Percentiles rank a stretch among this genome's conserved stretches.
Evolutionary conservation across 2,329 filamentous ascomycete genomes (phyloP).

Genomic region (Sporothrix pallida): DNA sequence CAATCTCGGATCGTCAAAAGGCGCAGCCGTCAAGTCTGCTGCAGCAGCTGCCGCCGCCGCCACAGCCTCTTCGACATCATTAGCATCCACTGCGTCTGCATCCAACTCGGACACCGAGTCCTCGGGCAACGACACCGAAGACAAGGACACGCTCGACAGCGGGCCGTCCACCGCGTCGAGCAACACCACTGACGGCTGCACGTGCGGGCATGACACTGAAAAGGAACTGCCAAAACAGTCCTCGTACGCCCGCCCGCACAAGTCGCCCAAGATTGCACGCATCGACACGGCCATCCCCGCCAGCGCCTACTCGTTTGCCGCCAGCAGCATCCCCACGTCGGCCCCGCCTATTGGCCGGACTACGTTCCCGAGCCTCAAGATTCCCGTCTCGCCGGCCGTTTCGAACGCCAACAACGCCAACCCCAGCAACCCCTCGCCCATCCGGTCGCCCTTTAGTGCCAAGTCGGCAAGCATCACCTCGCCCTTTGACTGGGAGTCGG

Average conservation of each 20-base stretch:
- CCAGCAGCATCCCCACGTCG: conserved; percentile 60
- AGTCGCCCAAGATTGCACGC: conserved; percentile 51
- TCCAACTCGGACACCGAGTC: conserved; percentile 46
- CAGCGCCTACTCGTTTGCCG: conserved; percentile 52
- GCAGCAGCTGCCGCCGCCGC: conserved; percentile 42
- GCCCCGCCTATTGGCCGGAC: conserved; percentile 65
- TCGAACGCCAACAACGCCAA: conserved; percentile 58
- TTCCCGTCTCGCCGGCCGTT: conserved; percentile 75
- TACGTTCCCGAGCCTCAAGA: conserved; percentile 70
- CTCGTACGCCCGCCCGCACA: conserved; percentile 47
- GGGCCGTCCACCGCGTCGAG: conserved; percentile 60
- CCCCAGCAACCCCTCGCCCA: conserved; percentile 57
- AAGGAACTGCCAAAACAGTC: conserved; percentile 39
- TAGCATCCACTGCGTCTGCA: conserved; percentile 39
- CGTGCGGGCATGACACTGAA: conserved; percentile 56
- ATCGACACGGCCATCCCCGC: conserved; percentile 51
- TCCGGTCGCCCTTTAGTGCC: conserved; percentile 77
- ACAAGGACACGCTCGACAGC: conserved; percentile 46
- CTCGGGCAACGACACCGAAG: conserved; percentile 37
- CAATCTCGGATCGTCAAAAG: conserved; percentile 44
- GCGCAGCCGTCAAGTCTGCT: background rate
- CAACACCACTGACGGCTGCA: conserved; percentile 61
- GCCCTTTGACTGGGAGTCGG: conserved; percentile 79
- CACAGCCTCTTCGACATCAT: conserved; percentile 11
- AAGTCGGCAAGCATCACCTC: conserved; percentile 61